Conservation (phyloP, 208 protist genomes). For the Crithidia expoeki region DNA sequence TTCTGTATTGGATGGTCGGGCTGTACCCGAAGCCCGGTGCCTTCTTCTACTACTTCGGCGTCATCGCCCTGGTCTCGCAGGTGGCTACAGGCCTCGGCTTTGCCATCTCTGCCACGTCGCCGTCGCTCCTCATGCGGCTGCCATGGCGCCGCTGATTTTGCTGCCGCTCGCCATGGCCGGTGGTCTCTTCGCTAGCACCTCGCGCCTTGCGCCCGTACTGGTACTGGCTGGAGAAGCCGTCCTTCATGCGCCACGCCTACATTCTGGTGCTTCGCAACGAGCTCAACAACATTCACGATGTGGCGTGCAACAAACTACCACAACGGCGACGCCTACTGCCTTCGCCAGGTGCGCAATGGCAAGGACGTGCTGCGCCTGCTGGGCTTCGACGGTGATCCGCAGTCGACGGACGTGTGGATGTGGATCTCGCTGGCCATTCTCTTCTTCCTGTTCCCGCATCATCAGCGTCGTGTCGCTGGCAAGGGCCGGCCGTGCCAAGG, state of each 20-base stretch:
- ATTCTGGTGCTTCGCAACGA: constrained; percentile 73
- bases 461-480: constrained; percentile 46
- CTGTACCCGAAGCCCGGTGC: constrained; percentile 37
- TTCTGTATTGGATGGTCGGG: constrained; percentile 73
- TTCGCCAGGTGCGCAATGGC: constrained; percentile 51
- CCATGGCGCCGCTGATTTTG: constrained; percentile 58
- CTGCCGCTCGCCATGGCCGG: constrained; percentile 64
- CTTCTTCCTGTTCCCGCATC: constrained; percentile 49
- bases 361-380: constrained; percentile 53
- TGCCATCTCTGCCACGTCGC: constrained; percentile 46
- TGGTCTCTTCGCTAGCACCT: constrained; percentile 71
- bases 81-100: constrained; percentile 67
- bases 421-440: constrained; percentile 62
- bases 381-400: constrained; percentile 52
- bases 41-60: constrained; percentile 73
- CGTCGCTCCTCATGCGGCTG: constrained; percentile 45
- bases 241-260: constrained; percentile 72
- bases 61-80: constrained; percentile 46
- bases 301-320: constrained; percentile 54
- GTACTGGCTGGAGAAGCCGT: constrained; percentile 81
- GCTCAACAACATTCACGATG: constrained; percentile 49
- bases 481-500: constrained; percentile 15
- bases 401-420: constrained; percentile 54
- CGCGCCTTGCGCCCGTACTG: constrained; percentile 75
- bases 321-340: constrained; percentile 51